Conservation (phyloP, 805 yeast genomes). For the Candida vaughaniae region DNA sequence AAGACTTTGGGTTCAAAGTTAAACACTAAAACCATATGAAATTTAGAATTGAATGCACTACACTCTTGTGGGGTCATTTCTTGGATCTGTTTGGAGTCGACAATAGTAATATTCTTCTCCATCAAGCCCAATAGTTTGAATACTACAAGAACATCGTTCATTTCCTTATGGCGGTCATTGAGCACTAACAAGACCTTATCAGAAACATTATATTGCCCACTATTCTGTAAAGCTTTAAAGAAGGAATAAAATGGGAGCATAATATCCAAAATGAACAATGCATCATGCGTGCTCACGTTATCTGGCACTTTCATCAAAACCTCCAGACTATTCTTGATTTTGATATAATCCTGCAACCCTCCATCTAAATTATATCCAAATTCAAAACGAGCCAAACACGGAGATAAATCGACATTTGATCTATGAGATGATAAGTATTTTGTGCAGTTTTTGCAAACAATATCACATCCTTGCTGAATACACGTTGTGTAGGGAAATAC, state of each 20-base stretch:
- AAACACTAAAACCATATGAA: constrained; percentile 23
- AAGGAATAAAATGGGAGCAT: constrained; percentile 35
- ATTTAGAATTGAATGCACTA: constrained; percentile 13
- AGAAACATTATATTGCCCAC: neutral
- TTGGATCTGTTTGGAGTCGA: constrained; percentile 14
- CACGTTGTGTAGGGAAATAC: constrained; percentile 38
- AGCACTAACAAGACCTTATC: constrained; percentile 26
- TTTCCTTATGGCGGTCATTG: constrained; percentile 26
- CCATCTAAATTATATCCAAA: constrained; percentile 39
- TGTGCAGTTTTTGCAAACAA: constrained; percentile 20
- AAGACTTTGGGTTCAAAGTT: constrained; percentile 15
- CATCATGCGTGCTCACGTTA: constrained; percentile 35
- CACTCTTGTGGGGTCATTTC: constrained; percentile 11
- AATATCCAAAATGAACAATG: constrained; percentile 31
- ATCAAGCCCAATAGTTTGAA: constrained; percentile 24
- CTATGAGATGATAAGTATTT: constrained; percentile 2
- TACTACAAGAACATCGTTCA: constrained; percentile 39
- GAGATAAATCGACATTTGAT: constrained; percentile 3
- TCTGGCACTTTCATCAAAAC: constrained; percentile 24
- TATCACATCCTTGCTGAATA: constrained; percentile 19
- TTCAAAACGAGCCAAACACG: constrained; percentile 23
- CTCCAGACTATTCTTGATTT: constrained; percentile 22
- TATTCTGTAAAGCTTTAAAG: constrained; percentile 14
- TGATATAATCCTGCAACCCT: constrained; percentile 38
- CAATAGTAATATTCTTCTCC: constrained; percentile 13